Conservation (phyloP, 1,284 basidiomycete species). For the Tilletia caries region DNA sequence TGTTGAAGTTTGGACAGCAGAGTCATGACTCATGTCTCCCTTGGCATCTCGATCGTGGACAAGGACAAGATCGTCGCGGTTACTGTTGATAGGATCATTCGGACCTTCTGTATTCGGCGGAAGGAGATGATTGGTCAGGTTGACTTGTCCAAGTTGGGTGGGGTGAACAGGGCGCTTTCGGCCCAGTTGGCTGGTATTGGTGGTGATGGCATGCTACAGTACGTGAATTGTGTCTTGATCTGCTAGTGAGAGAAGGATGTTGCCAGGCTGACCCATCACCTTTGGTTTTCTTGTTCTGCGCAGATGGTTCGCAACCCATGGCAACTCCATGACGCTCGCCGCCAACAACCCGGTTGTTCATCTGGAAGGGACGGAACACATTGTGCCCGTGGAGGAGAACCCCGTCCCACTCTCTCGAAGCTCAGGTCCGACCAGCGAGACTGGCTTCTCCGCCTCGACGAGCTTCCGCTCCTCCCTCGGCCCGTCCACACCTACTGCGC, state of each 20-base stretch:
- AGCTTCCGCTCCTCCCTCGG: constrained; percentile 7
- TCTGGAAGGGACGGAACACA: constrained; percentile 75
- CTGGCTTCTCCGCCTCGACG: not conserved
- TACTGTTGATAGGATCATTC: constrained; percentile 84
- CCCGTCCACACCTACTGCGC: not conserved
- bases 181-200: constrained; percentile 30
- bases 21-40: constrained; percentile 85
- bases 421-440: constrained; percentile 1
- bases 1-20: constrained; percentile 85
- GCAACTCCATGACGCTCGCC: constrained; percentile 82
- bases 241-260: too few relatives aligned
- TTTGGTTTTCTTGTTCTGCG: constrained; percentile 26
- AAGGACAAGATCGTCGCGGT: constrained; percentile 71
- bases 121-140: constrained; percentile 88
- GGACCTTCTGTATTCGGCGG: constrained; percentile 80
- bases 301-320: constrained; percentile 77
- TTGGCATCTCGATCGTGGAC: constrained; percentile 78
- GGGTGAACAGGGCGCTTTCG: constrained; percentile 25
- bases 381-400: constrained; percentile 28
- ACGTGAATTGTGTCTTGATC: too few relatives aligned
- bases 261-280: too few relatives aligned
- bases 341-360: constrained; percentile 83
- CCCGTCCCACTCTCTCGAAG: constrained; percentile 9
- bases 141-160: constrained; percentile 75
- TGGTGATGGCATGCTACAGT: constrained; percentile 35